A percentile compares a stretch with the other conserved stretches of the same genome.
These are phyloP conservation scores for Peltaster fructicola DNA, from an alignment of 2,329 filamentous ascomycete genomes.

Conservation along the genomic window DNA sequence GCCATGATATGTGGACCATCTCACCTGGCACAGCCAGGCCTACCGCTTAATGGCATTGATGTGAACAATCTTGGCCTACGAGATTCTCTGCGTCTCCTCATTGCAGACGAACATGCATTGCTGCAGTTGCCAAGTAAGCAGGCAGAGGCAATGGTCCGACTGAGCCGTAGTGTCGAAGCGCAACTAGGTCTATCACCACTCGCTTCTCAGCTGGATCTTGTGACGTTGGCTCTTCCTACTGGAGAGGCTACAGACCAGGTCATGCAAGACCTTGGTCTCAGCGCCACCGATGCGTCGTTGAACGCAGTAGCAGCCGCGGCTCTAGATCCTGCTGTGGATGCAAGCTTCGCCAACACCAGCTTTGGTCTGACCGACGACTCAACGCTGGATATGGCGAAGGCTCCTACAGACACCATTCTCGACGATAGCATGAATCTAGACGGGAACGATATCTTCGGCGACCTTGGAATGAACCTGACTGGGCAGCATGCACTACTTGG, in stretches of 20 bases:
- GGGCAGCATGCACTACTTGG: conserved; percentile 1
- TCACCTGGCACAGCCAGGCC: too few species aligned
- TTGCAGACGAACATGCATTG: conserved; percentile 33
- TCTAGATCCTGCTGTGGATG: conserved; percentile 4
- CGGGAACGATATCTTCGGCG: conserved; percentile 9
- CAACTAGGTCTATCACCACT: conserved; percentile 42
- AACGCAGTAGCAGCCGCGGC: conserved; percentile 1
- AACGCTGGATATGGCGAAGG: conserved; percentile 8
- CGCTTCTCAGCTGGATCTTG: conserved; percentile 35
- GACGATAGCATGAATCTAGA: conserved; percentile 8
- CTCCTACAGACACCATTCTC: conserved; percentile 10
- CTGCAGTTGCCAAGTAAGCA: conserved; percentile 41
- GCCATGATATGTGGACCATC: conserved; percentile 55
- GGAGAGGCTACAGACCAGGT: conserved; percentile 15
- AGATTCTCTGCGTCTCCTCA: conserved; percentile 27
- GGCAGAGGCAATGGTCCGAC: conserved; percentile 27
- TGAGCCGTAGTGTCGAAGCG: conserved; percentile 16
- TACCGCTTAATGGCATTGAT: too few species aligned
- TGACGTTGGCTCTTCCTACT: conserved; percentile 11
- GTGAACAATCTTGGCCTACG: conserved; percentile 4
- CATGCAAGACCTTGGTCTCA: conserved; percentile 19
- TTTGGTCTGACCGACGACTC: conserved; percentile 7
- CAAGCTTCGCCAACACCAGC: conserved; percentile 7
- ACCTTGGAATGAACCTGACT: conserved; percentile 14
- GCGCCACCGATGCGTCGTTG: conserved; percentile 1